Base-by-base conservation (phyloP, 495 filamentous ascomycete species). In the Glonium stellatum region DNA sequence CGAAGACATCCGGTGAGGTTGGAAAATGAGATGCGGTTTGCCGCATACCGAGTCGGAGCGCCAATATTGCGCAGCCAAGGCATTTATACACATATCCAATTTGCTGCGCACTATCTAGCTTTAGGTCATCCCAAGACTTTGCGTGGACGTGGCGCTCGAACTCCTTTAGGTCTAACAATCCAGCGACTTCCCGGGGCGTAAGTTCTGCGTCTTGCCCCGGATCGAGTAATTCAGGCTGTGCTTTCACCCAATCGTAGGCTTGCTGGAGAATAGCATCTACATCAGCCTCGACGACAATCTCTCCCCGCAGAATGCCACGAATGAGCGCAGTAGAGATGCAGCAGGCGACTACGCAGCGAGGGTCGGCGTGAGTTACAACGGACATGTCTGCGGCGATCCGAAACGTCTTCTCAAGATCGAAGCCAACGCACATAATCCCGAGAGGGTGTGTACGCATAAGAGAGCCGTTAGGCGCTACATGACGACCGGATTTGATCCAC, bases 81-180 rank as follows among this genome's bases (percentile, higher is more conserved):
- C 71, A 67, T 69, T 80, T 80, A 60, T 78, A 79, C 37, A 79
- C 76, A 64, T 79, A 79, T n/a, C 77, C 77, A 59, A 79, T 78
- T 65, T 68, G 41, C 22, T 35, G 39, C 36, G 44, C 21, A 55
- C 58, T 34, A 56, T 80, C 77, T 31, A 79, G 62, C 55, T 74
- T 48, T 54, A 80, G 57, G 4, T 68, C 71, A 4, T 67, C 63
- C 13, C 77, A 42, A 9, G 44, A 60, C 19, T 59, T 54, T 11
- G 67, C 71, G n/a, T 60, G 62, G 21, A 70, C 64, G 62, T 78
- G 67, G 35, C 55, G 68, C 48, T 63, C 44, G 25, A 77, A 68
- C 61, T 77, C 77, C 12, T 57, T 69, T 18, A 55, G 34, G 21
- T 78, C 72, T 19, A 79, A 53, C 49, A 54, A 57, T 4, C 19